Percentiles rank a stretch among this genome's conserved stretches.
Evolutionary conservation across 495 filamentous ascomycete genomes (phyloP).

Genomic region (Hypoxylon intermedium): DNA sequence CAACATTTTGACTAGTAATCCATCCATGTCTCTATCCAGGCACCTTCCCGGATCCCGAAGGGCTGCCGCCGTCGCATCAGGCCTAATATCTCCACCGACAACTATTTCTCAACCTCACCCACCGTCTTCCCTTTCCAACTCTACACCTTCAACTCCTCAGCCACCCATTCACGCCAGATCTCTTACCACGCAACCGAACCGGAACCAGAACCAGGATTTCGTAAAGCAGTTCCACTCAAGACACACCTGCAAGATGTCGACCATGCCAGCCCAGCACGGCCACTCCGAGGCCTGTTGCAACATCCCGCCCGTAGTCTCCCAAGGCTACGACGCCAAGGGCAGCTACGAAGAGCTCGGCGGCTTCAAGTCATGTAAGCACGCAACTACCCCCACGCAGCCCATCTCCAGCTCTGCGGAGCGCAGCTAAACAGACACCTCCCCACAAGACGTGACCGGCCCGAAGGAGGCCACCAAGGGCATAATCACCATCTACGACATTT

Average conservation of each 20-base stretch:
- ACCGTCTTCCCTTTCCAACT: too few species aligned
- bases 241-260: slow-evolving; percentile 54
- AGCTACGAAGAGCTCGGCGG: slow-evolving; percentile 67
- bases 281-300: slow-evolving; percentile 74
- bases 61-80: slow-evolving; percentile 26
- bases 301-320: slow-evolving; percentile 69
- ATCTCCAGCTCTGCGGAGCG: not conserved
- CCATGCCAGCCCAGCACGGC: slow-evolving; percentile 58
- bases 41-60: slow-evolving; percentile 37
- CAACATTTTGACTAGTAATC: not conserved
- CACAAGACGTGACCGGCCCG: slow-evolving; percentile 67
- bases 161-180: not conserved
- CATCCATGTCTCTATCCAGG: slow-evolving; percentile 26
- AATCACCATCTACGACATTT: slow-evolving; percentile 73
- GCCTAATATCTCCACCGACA: slow-evolving; percentile 13
- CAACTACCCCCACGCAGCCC: not conserved
- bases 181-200: slow-evolving; percentile 1
- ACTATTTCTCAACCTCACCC: slow-evolving; percentile 12
- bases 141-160: not conserved
- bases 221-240: slow-evolving; percentile 7
- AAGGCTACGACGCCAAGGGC: slow-evolving; percentile 71
- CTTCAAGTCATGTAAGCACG: slow-evolving; percentile 69
- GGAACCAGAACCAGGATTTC: slow-evolving; percentile 7
- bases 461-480: slow-evolving; percentile 63
- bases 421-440: slow-evolving; percentile 6